phyloP scores from a whole-genome alignment of 208 protist species.

The Acanthamoeba castellanii region DNA sequence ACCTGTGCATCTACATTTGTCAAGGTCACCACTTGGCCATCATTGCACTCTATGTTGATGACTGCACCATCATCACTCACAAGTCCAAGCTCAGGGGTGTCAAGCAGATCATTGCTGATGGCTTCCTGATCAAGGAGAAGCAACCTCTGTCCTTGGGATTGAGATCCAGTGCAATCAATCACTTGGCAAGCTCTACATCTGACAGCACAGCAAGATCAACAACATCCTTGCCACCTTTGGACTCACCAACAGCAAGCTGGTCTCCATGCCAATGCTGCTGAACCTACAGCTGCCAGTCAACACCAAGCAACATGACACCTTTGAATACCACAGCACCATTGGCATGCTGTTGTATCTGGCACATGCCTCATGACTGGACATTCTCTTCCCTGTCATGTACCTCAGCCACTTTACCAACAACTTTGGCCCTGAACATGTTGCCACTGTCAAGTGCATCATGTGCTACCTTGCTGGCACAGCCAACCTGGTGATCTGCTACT shows the following conservation, averaged over 20 bases:
- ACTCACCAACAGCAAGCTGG: not conserved
- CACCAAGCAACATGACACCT: not conserved
- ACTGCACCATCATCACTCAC: constrained; percentile 25
- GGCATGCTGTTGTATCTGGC: not conserved
- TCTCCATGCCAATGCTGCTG: not conserved
- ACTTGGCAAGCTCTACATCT: not conserved
- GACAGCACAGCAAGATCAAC: not conserved
- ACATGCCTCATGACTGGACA: not conserved
- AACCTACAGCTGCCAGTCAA: not conserved
- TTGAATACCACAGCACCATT: not conserved
- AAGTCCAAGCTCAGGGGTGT: not conserved
- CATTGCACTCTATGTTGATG: constrained; percentile 40
- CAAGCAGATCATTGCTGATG: not conserved
- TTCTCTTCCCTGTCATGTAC: not conserved
- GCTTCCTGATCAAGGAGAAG: not conserved
- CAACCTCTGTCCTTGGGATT: too few species aligned
- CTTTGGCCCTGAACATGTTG: not conserved
- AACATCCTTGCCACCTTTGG: not conserved
- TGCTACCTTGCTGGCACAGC: not conserved
- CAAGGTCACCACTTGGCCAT: not conserved
- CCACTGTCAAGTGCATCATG: too few species aligned
- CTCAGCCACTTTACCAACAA: not conserved
- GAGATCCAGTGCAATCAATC: too few species aligned
- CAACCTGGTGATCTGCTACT: not conserved
- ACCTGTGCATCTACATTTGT: constrained; percentile 39